Conservation (phyloP, 1,284 basidiomycete genomes). For the Tilletia indica region DNA sequence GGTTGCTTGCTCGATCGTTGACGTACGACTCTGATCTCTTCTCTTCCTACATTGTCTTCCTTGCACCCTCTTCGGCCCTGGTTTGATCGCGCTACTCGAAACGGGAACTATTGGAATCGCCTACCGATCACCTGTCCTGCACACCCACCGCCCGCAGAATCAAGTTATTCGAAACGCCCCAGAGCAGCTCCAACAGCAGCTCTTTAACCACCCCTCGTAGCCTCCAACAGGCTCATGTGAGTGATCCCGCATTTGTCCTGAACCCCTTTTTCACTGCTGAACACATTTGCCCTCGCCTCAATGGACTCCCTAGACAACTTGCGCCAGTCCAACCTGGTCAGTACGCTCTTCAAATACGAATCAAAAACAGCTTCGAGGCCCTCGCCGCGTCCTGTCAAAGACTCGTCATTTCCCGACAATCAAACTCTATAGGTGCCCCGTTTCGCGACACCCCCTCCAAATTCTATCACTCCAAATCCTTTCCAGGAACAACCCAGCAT, state of each 20-base stretch:
- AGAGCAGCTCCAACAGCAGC: slow-evolving; percentile 16
- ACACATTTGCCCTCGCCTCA: not conserved
- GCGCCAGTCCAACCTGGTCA: slow-evolving; percentile 18
- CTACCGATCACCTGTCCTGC: too few relatives aligned
- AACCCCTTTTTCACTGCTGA: not conserved
- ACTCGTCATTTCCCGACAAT: too few relatives aligned
- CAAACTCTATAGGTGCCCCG: too few relatives aligned
- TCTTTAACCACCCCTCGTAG: not conserved
- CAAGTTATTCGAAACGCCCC: not conserved
- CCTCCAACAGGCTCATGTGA: slow-evolving; percentile 18
- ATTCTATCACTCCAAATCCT: too few relatives aligned
- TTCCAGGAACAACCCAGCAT: not conserved
- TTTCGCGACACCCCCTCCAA: not conserved
- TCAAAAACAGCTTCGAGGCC: not conserved
- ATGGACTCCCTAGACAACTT: not conserved
- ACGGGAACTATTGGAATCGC: too few relatives aligned
- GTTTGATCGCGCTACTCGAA: too few relatives aligned
- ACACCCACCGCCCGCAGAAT: not conserved
- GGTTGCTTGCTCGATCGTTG: too few relatives aligned
- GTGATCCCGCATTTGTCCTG: not conserved
- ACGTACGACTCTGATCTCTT: too few relatives aligned
- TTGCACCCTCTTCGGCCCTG: too few relatives aligned
- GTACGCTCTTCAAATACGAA: not conserved
- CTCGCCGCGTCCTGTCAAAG: too few relatives aligned
- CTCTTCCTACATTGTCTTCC: too few relatives aligned